A percentile compares a stretch with the other conserved stretches of the same genome.
These are phyloP conservation scores for Trametes sanguinea DNA, from an alignment of 768 basidiomycete genomes.

Conservation along the genomic window DNA sequence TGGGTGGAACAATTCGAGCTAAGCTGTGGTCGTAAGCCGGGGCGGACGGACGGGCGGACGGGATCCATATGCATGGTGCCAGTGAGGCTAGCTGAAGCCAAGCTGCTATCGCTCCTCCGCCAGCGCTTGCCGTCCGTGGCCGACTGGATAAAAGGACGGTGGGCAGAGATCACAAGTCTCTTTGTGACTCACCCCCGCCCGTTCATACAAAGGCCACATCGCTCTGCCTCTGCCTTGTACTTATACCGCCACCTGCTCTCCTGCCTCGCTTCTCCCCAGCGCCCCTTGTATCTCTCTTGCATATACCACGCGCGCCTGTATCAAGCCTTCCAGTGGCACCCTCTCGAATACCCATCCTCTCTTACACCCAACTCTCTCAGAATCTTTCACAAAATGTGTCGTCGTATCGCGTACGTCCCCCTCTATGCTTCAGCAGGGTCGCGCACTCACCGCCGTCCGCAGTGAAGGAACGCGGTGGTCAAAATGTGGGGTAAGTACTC, in stretches of 20 bases:
- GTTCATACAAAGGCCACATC: constrained; percentile 8
- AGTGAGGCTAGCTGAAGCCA: too few relatives aligned
- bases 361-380: background rate
- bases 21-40: too few relatives aligned
- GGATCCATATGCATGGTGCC: too few relatives aligned
- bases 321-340: constrained; percentile 7
- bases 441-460: constrained; percentile 22
- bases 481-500: constrained; percentile 58
- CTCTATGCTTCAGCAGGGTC: constrained; percentile 4
- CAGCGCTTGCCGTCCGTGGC: constrained; percentile 18
- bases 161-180: constrained; percentile 10
- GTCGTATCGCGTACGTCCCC: constrained; percentile 68
- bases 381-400: constrained; percentile 55
- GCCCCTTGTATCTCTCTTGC: background rate
- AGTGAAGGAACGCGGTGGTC: constrained; percentile 80
- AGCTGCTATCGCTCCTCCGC: constrained; percentile 10
- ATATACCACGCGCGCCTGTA: constrained; percentile 1
- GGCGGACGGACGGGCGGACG: background rate
- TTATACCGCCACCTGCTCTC: constrained; percentile 5
- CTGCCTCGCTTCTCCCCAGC: background rate
- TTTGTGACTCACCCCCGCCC: constrained; percentile 22
- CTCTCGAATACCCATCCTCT: background rate
- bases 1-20: background rate
- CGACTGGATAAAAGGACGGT: constrained; percentile 23
- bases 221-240: constrained; percentile 1